phyloP scores from a whole-genome alignment of 2,329 filamentous ascomycete species.

The Trichoderma sp. region DNA sequence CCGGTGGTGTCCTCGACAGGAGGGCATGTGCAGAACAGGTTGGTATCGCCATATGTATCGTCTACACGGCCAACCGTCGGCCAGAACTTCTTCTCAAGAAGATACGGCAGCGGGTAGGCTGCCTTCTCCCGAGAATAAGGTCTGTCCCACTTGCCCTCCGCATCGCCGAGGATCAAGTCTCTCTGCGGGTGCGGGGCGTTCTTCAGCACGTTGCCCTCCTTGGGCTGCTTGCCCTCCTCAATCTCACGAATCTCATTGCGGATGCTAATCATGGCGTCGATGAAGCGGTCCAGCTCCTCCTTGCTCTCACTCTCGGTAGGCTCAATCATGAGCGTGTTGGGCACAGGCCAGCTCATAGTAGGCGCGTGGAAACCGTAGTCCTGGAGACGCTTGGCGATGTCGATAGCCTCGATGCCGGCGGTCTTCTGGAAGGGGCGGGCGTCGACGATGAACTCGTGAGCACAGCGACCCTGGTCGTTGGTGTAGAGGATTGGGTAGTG shows the following conservation, averaged over 20 bases:
- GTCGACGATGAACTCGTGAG: constrained; percentile 96
- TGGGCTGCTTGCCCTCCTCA: constrained; percentile 74
- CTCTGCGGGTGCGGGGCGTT: constrained; percentile 82
- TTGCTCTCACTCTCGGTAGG: constrained; percentile 93
- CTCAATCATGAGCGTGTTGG: constrained; percentile 97
- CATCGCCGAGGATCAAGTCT: constrained; percentile 66
- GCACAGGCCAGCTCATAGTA: constrained; percentile 95
- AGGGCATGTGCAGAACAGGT: constrained; percentile 92
- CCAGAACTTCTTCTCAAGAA: constrained; percentile 98
- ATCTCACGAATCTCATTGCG: constrained; percentile 79
- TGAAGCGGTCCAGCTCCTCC: constrained; percentile 89
- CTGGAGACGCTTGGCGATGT: constrained; percentile 93
- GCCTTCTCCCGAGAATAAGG: constrained; percentile 78
- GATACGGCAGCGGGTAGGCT: constrained; percentile 78
- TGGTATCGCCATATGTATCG: constrained; percentile 85
- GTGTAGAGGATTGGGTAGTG: constrained; percentile 94
- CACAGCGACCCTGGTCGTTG: constrained; percentile 82
- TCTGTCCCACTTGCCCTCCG: constrained; percentile 68
- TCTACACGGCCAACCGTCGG: constrained; percentile 82
- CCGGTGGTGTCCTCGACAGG: constrained; percentile 66
- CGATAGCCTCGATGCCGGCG: constrained; percentile 83
- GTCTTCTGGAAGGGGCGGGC: constrained; percentile 79
- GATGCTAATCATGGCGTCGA: constrained; percentile 84
- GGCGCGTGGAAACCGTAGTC: constrained; percentile 97
- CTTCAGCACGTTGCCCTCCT: constrained; percentile 80